Percentiles rank a stretch among this genome's conserved stretches.
Evolutionary conservation across 2,329 filamentous ascomycete genomes (phyloP).

Genomic region (Colletotrichum abscissum): DNA sequence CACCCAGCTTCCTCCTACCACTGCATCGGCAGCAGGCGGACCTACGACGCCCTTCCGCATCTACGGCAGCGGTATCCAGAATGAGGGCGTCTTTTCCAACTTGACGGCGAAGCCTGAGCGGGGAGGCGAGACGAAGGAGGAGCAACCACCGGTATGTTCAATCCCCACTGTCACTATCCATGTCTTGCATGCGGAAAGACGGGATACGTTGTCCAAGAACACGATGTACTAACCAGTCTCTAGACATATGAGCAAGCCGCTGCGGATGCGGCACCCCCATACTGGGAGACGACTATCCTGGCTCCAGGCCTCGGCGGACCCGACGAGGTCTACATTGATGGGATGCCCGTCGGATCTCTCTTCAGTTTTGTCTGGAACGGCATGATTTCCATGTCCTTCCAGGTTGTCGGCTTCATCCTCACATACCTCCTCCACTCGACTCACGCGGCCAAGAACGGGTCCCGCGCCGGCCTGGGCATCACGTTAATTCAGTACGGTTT

Average conservation of each 20-base stretch:
- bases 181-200: neutral
- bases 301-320: conserved; percentile 89
- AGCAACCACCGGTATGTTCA: conserved; percentile 86
- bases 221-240: neutral
- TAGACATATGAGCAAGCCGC: conserved; percentile 98
- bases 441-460: conserved; percentile 97
- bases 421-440: conserved; percentile 98
- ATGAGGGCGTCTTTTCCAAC: conserved; percentile 97
- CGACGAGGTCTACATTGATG: conserved; percentile 97
- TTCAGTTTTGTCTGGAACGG: conserved; percentile 93
- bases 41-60: conserved; percentile 59
- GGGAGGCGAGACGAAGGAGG: conserved; percentile 82
- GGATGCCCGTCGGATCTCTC: conserved; percentile 88
- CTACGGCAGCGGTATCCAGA: conserved; percentile 80
- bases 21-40: conserved; percentile 37
- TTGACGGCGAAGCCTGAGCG: conserved; percentile 89
- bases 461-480: conserved; percentile 91
- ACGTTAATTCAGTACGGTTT: conserved; percentile 98
- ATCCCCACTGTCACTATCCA: neutral
- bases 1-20: conserved; percentile 38
- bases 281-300: conserved; percentile 99
- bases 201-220: conserved; percentile 47
- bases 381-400: conserved; percentile 98
- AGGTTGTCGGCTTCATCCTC: conserved; percentile 95
- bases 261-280: conserved; percentile 93